These are phyloP conservation scores for Glutinoglossum americanum DNA, from an alignment of 495 filamentous ascomycete species.

Conservation along the genomic window DNA sequence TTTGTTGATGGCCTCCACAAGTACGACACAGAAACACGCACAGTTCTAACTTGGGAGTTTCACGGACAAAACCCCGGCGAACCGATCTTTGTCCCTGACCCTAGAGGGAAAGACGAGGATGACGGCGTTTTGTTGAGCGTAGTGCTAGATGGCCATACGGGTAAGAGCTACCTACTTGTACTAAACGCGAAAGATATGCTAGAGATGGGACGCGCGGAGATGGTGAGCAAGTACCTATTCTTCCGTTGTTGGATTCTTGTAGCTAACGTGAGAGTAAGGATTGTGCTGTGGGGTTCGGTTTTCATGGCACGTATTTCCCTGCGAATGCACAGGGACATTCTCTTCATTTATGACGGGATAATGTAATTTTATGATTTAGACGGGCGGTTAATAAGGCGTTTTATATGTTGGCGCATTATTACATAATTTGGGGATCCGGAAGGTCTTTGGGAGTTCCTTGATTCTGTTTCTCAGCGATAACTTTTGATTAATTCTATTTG, in stretches of 20 bases:
- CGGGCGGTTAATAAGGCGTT: not conserved
- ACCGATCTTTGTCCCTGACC: slow-evolving; percentile 45
- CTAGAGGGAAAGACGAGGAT: slow-evolving; percentile 32
- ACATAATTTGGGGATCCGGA: not conserved
- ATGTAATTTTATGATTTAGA: not conserved
- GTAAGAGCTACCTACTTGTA: slow-evolving; percentile 46
- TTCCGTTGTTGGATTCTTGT: too few relatives aligned
- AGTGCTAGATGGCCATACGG: slow-evolving; percentile 39
- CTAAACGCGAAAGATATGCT: slow-evolving; percentile 42
- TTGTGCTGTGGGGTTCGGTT: slow-evolving; percentile 40
- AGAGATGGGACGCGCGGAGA: slow-evolving; percentile 44
- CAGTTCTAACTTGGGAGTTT: slow-evolving; percentile 28
- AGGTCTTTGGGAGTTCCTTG: too few relatives aligned
- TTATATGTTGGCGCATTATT: not conserved
- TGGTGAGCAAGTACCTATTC: slow-evolving; percentile 9
- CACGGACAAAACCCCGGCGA: slow-evolving; percentile 52
- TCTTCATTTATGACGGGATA: not conserved
- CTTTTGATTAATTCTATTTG: too few relatives aligned
- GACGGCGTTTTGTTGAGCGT: slow-evolving; percentile 53
- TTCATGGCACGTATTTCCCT: slow-evolving; percentile 45
- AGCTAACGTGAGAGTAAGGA: slow-evolving; percentile 9
- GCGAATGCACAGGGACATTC: not conserved
- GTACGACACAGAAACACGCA: slow-evolving; percentile 34
- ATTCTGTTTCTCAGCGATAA: too few relatives aligned
- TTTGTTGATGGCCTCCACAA: slow-evolving; percentile 48